Conservation (phyloP, 495 filamentous ascomycete species). For the Aspergillus nidulans region DNA sequence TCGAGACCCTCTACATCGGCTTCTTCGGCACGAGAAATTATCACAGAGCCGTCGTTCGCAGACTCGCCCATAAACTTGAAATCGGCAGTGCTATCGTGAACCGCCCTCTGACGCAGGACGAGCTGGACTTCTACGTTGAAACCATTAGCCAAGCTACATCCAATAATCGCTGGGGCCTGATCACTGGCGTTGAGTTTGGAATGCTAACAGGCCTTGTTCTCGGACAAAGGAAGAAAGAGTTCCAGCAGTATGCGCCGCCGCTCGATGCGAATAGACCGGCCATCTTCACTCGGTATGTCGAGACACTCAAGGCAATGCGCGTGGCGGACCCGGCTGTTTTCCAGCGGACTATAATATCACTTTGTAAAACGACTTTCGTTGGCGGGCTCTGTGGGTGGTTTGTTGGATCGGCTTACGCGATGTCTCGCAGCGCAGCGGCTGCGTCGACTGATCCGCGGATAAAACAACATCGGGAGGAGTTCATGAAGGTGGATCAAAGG, state of each 20-base stretch:
- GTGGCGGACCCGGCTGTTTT: background rate
- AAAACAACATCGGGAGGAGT: slow-evolving; percentile 18
- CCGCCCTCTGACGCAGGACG: slow-evolving; percentile 30
- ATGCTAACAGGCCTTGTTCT: slow-evolving; percentile 14
- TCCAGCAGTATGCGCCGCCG: slow-evolving; percentile 5
- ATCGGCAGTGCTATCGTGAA: slow-evolving; percentile 16
- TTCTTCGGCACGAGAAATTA: slow-evolving; percentile 27
- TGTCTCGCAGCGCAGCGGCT: background rate
- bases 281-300: background rate
- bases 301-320: background rate
- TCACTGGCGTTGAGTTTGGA: background rate
- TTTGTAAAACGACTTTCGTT: background rate
- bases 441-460: slow-evolving; percentile 27
- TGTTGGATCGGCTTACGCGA: slow-evolving; percentile 15
- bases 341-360: background rate
- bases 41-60: slow-evolving; percentile 7
- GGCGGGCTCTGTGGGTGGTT: slow-evolving; percentile 13
- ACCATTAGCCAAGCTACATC: slow-evolving; percentile 21
- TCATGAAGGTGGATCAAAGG: slow-evolving; percentile 18
- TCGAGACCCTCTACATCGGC: slow-evolving; percentile 26
- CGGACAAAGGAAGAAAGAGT: slow-evolving; percentile 5
- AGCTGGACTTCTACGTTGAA: slow-evolving; percentile 33
- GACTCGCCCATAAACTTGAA: slow-evolving; percentile 16
- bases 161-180: slow-evolving; percentile 14
- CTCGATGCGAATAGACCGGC: background rate